Conservation (phyloP, 805 yeast species). For the Kodamaea laetipori region DNA sequence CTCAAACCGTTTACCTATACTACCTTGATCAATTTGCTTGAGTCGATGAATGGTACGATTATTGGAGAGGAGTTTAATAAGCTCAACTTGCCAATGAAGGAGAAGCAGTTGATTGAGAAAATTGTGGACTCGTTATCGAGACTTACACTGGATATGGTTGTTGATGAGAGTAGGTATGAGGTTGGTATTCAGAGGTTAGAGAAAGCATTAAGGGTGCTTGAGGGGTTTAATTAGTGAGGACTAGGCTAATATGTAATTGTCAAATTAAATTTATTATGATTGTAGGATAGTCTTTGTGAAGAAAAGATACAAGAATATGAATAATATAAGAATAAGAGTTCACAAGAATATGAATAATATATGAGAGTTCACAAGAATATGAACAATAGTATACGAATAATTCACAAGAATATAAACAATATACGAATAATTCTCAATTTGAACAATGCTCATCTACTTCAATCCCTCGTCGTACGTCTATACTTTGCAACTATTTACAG, state of each 20-base stretch:
- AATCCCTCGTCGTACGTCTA: not conserved
- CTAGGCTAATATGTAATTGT: not conserved
- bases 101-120: slow-evolving; percentile 78
- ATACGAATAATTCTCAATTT: too few species aligned
- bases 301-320: not conserved
- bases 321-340: too few species aligned
- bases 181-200: slow-evolving; percentile 80
- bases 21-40: slow-evolving; percentile 53
- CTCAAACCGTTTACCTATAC: slow-evolving; percentile 43
- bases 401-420: too few species aligned
- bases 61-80: slow-evolving; percentile 73
- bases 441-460: too few species aligned
- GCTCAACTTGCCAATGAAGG: slow-evolving; percentile 72
- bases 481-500: slow-evolving; percentile 4
- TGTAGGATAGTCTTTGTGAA: not conserved
- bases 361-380: too few species aligned
- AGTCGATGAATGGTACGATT: slow-evolving; percentile 61
- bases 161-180: slow-evolving; percentile 77
- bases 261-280: too few species aligned
- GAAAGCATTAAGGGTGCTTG: slow-evolving; percentile 81
- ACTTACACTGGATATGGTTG: slow-evolving; percentile 86
- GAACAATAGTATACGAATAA: too few species aligned
- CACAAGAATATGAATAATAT: too few species aligned
- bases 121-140: slow-evolving; percentile 83
- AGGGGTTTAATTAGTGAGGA: slow-evolving; percentile 55